phyloP scores from a whole-genome alignment of 768 basidiomycete species.

The Boletus rubescentipes region DNA sequence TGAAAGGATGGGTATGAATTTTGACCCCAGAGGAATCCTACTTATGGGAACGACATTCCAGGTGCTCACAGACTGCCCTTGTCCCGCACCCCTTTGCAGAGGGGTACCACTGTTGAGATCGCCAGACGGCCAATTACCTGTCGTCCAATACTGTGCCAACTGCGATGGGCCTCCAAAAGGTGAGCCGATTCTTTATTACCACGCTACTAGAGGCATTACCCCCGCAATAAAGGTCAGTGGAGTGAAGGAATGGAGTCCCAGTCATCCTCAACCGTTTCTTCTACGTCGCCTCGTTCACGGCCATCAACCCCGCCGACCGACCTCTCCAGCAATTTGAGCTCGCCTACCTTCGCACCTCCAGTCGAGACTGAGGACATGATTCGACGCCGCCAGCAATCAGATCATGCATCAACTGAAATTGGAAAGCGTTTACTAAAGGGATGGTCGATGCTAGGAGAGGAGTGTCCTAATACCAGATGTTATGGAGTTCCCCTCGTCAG shows the following conservation, averaged over 20 bases:
- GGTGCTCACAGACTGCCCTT: conserved; percentile 67
- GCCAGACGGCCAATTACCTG: conserved; percentile 48
- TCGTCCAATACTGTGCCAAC: conserved; percentile 58
- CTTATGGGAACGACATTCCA: conserved; percentile 26
- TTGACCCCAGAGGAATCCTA: background rate
- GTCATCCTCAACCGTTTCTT: conserved; percentile 43
- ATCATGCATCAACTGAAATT: conserved; percentile 75
- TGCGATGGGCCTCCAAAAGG: conserved; percentile 48
- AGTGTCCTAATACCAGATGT: conserved; percentile 69
- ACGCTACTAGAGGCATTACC: conserved; percentile 1
- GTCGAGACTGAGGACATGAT: conserved; percentile 63
- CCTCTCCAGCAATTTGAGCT: conserved; percentile 57
- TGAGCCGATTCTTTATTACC: conserved; percentile 21
- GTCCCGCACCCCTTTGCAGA: conserved; percentile 53
- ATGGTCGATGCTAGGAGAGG: conserved; percentile 89
- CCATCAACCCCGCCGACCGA: conserved; percentile 81
- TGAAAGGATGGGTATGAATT: conserved; percentile 67
- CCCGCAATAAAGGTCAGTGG: conserved; percentile 13
- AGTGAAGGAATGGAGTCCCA: conserved; percentile 28
- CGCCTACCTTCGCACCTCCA: conserved; percentile 63
- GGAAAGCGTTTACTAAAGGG: conserved; percentile 75
- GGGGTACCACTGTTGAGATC: conserved; percentile 73
- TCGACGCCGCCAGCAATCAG: conserved; percentile 76
- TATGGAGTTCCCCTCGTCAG: conserved; percentile 84
- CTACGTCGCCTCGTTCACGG: conserved; percentile 54